These are phyloP conservation scores for Paraphaeosphaeria sporulosa DNA, from an alignment of 2,329 filamentous ascomycete genomes.

Conservation along the genomic window DNA sequence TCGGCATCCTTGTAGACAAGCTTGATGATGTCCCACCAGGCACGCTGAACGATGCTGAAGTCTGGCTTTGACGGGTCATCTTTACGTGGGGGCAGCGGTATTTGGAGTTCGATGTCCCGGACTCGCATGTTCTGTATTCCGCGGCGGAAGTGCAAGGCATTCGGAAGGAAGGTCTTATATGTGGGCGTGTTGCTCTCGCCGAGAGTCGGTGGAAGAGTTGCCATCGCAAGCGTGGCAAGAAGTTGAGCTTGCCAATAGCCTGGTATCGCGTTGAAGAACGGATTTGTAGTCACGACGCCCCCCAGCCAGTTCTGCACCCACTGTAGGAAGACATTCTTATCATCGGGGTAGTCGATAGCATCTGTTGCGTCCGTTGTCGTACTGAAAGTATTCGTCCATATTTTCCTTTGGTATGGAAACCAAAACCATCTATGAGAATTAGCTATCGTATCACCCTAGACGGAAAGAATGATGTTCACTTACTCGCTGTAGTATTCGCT, in stretches of 20 bases:
- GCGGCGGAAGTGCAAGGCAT: constrained; percentile 59
- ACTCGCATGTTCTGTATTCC: constrained; percentile 57
- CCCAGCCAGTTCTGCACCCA: constrained; percentile 51
- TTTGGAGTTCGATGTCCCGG: constrained; percentile 56
- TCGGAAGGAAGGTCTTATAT: constrained; percentile 52
- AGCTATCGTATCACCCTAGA: background rate
- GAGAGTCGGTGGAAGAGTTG: constrained; percentile 31
- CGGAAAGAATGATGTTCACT: background rate
- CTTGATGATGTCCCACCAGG: constrained; percentile 61
- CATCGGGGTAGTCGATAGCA: constrained; percentile 49
- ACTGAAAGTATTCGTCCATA: constrained; percentile 59
- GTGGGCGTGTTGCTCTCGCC: constrained; percentile 32
- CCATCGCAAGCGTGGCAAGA: constrained; percentile 42
- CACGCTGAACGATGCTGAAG: constrained; percentile 53
- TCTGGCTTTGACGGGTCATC: constrained; percentile 49
- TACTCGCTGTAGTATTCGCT: constrained; percentile 56
- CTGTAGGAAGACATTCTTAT: constrained; percentile 45
- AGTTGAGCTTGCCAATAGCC: constrained; percentile 48
- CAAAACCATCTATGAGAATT: constrained; percentile 53
- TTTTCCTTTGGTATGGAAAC: constrained; percentile 57
- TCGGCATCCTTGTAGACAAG: constrained; percentile 51
- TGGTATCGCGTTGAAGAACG: constrained; percentile 45
- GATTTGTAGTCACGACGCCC: constrained; percentile 42
- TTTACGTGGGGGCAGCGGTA: constrained; percentile 50
- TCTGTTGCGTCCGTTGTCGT: constrained; percentile 41